A percentile compares a stretch with the other conserved stretches of the same genome.
phyloP scores from a whole-genome alignment of 306 rosid species.

The Vigna hirtella region DNA sequence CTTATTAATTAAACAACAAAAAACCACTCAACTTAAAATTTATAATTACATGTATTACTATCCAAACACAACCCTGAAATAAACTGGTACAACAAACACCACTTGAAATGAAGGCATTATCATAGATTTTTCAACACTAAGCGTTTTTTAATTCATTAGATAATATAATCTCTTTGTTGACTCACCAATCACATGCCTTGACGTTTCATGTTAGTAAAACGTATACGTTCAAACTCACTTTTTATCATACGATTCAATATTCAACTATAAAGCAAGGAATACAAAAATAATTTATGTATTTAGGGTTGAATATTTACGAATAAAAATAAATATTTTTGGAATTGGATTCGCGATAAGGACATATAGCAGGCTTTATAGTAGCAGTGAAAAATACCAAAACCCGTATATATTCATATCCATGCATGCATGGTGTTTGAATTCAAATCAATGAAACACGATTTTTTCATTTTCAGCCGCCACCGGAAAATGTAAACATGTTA shows the following conservation, averaged over 20 bases:
- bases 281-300: neutral
- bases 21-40: too few species aligned
- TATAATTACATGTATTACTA: too few species aligned
- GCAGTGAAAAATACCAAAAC: neutral
- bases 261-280: constrained; percentile 1
- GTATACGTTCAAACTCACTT: neutral
- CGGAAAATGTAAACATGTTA: neutral
- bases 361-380: neutral
- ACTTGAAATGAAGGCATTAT: too few species aligned
- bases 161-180: neutral
- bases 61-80: too few species aligned
- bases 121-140: too few species aligned
- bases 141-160: too few species aligned
- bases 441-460: constrained; percentile 7
- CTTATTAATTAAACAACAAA: too few species aligned
- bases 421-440: constrained; percentile 12
- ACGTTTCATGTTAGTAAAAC: constrained; percentile 9
- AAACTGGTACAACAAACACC: too few species aligned
- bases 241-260: neutral
- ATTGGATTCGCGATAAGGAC: constrained; percentile 10
- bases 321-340: constrained; percentile 2
- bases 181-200: constrained; percentile 1
- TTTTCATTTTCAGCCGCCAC: neutral
- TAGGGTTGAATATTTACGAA: constrained; percentile 22
- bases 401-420: neutral